Base-by-base conservation (phyloP, 345 rosid species). In the Gossypioides kirkii region DNA sequence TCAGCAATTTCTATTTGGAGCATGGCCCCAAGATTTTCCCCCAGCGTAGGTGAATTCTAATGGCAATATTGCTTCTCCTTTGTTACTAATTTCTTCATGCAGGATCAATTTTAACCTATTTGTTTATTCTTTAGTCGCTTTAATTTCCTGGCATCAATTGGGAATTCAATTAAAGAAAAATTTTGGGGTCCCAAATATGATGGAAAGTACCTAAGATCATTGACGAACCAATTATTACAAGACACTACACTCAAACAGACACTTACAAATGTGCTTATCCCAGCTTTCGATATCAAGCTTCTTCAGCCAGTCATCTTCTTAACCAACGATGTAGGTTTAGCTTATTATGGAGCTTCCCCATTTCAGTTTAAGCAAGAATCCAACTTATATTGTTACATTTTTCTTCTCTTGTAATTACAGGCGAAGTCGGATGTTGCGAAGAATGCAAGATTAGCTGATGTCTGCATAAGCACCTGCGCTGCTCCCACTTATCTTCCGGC, bases 401-500 rank as follows among this genome's bases (percentile, higher is more conserved):
- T 45, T 11, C 13, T 45, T 11, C 3, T 12, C 13, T 11, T 12
- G 49, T 2, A 45, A 45, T 58, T 58, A 25, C 36, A 60, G 84
- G 86, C 71, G 0, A 75, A 73, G 50, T 43, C 23, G 10, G 36
- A 73, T 67, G 62, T 52, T 47, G 36, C 53, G 74, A 83, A 78
- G 69, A 77, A 86, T 76, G 87, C 86, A 13, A 68, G 73, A 18
- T 74, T 87, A 54, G 77, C 89, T 0, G 91, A 89, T 32, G 79
- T 84, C 59, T 89, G 91, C 76, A 84, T 85, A 1, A 72, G 82
- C 10, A 86, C 90, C 47, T 87, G 88, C 17, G 90, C 90, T 1
- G 87, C 90, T 17, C 93, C 93, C 10, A 85, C 86, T 53, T 82
- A 74, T 71, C 82, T 88, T 20, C 93, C 88, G 0, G 84, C 86